Evolutionary conservation across 495 filamentous ascomycete species (phyloP), one percentile per base, ranked within the genome.

Genomic region (Aspergillus indologenus): DNA sequence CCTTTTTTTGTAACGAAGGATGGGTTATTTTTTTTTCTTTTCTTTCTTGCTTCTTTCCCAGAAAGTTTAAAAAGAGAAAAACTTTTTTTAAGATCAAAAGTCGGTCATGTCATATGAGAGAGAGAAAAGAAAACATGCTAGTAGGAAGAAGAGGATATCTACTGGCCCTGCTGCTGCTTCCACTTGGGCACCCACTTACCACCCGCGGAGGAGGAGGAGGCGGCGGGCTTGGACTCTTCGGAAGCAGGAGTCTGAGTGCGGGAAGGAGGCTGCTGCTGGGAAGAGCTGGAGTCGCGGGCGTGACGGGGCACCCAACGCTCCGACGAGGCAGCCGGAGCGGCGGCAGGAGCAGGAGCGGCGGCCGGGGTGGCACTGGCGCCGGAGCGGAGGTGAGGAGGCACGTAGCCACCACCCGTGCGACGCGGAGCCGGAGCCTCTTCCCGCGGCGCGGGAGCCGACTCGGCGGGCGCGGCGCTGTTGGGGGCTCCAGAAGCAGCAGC

Each of bases 321-420:
- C 29, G 71, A 52, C n/a, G 74, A 58, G 49, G 73, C 65, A 21
- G 73, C 68, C 21, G 73, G 67, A 34, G 34, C 34, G 12, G 34
- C 34, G 34, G 34, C 34, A 14, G 71, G 68, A 48, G 65, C 60
- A 65, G 69, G 59, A 49, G 74, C 66, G 52, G 68, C 73, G 53
- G 65, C 62, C 26, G 70, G 68, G 45, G 65, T 61, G 65, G 69
- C 71, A 50, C 56, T 60, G 52, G 74, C 66, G 50, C 71, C 73
- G 53, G 65, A 62, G 58, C 79, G 80, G 52, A 75, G 66, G 53
- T 76, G 75, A 61, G 80, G 80, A n/a, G 75, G 79, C 8, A 83
- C 73, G 54, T 83, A 83, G 34, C 80, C 80, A 57, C 80, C 79
- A 56, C 75, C 70, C 29, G 71, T 61, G 53, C 65, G 72, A 48